Base-by-base conservation (phyloP, 2,329 filamentous ascomycete genomes). In the Arthrobotrys pseudoclavata region DNA sequence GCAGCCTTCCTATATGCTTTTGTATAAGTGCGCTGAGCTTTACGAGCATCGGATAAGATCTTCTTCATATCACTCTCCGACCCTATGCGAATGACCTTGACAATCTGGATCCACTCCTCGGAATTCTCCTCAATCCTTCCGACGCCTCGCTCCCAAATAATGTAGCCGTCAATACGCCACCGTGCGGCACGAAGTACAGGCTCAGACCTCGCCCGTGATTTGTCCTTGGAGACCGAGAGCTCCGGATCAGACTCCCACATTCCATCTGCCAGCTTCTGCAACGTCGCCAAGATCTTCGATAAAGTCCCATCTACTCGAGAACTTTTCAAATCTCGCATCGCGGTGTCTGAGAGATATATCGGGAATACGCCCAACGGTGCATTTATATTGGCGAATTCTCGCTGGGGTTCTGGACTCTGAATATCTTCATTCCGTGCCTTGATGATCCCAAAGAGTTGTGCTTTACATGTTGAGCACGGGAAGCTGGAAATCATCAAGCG, bases 21-120 rank as follows among this genome's bases (percentile, higher is more conserved):
- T 0, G 20, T 60, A 18, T 69, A 69, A 7, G 24, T 60, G 5
- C 52, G 50, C 22, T 60, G 64, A 6, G 52, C 64, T 40, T 69
- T 69, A 2, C 37, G 34, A 2, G 64, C 50, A 0, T 40, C 37
- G 7, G 64, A 69, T 7, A 24, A 20, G 10, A 52, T 22, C 2
- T 15, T 42, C 52, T 69, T 69, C 37, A 69, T 37, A 6, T 60
- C 50, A 60, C 15, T 18, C 7, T 20, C 15, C 10, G 52, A 60
- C 0, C 64, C 64, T 5, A 69, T 34, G 18, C 64, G 52, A 37
- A 60, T 37, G 10, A 69, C 12, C 64, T 57, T 69, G 15, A 69
- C n/a, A n/a, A 69, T 60, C 26, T 69, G 64, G n/a, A 24, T 69
- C 64, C 64, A 69, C 24, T 69, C 50, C 20, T 60, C 64, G 13